Percentiles rank a stretch among this genome's conserved stretches.
phyloP scores from a whole-genome alignment of 2,329 filamentous ascomycete genomes.

The Emergomyces orientalis region DNA sequence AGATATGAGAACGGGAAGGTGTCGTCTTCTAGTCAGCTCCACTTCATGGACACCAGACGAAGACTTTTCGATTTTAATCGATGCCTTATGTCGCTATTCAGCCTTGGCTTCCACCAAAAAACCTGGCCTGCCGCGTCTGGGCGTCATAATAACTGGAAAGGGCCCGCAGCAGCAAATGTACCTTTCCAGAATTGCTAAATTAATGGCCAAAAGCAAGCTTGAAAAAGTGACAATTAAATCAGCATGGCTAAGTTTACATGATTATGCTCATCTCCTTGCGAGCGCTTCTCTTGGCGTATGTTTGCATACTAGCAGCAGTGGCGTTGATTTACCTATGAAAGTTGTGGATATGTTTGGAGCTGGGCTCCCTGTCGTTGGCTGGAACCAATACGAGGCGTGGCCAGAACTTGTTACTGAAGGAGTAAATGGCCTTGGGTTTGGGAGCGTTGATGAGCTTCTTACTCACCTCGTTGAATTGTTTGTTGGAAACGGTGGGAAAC shows the following conservation, averaged over 20 bases:
- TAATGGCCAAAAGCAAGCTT: conserved; percentile 56
- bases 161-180: conserved; percentile 77
- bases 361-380: conserved; percentile 81
- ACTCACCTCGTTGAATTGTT: conserved; percentile 58
- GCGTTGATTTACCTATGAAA: conserved; percentile 97
- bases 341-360: conserved; percentile 98
- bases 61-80: conserved; percentile 80
- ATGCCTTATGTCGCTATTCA: conserved; percentile 70
- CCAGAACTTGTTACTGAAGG: conserved; percentile 81
- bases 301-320: conserved; percentile 85
- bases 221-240: conserved; percentile 63
- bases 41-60: conserved; percentile 98
- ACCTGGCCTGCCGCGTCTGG: conserved; percentile 52
- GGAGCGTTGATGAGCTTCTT: conserved; percentile 57
- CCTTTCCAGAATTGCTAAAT: conserved; percentile 51
- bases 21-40: conserved; percentile 73
- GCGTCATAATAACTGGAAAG: conserved; percentile 90
- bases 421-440: conserved; percentile 77
- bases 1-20: conserved; percentile 49
- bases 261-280: conserved; percentile 77
- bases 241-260: conserved; percentile 72
- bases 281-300: conserved; percentile 84
- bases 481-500: conserved; percentile 41
- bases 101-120: conserved; percentile 38
- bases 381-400: conserved; percentile 79